A percentile compares a stretch with the other conserved stretches of the same genome.
Evolutionary conservation across 2,329 filamentous ascomycete species (phyloP).

Genomic region (Pseudocercospora fijiensis): DNA sequence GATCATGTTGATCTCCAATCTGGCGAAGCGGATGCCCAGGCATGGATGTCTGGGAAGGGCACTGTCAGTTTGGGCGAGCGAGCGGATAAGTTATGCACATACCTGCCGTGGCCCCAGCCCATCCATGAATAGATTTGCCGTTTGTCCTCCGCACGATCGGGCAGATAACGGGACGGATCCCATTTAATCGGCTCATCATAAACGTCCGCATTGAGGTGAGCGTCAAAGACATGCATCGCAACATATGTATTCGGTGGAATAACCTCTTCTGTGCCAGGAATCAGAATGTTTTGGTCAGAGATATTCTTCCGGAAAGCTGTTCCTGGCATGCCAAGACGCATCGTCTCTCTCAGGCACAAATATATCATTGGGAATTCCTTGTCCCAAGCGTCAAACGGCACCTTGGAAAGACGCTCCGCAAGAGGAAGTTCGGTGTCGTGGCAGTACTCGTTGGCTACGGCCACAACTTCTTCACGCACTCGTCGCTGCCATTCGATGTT

Average conservation of each 20-base stretch:
- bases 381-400: constrained; percentile 58
- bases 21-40: constrained; percentile 49
- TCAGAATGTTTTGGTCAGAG: constrained; percentile 46
- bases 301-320: constrained; percentile 54
- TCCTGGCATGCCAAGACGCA: constrained; percentile 52
- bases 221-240: constrained; percentile 48
- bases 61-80: neutral
- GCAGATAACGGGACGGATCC: constrained; percentile 53
- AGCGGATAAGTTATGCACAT: neutral
- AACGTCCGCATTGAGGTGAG: constrained; percentile 49
- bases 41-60: constrained; percentile 44
- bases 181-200: constrained; percentile 52
- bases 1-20: constrained; percentile 54
- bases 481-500: constrained; percentile 49
- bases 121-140: constrained; percentile 38
- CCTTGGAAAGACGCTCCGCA: constrained; percentile 41
- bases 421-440: constrained; percentile 38
- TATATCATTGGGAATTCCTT: constrained; percentile 55
- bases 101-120: constrained; percentile 36
- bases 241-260: constrained; percentile 52
- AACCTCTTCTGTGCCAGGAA: constrained; percentile 47
- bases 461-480: constrained; percentile 51
- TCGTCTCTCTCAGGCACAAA: constrained; percentile 54
- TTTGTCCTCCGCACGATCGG: constrained; percentile 51
- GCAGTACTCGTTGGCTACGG: constrained; percentile 45